Conservation (phyloP, 2,329 filamentous ascomycete species). For the Trichocomaceae sp. region DNA sequence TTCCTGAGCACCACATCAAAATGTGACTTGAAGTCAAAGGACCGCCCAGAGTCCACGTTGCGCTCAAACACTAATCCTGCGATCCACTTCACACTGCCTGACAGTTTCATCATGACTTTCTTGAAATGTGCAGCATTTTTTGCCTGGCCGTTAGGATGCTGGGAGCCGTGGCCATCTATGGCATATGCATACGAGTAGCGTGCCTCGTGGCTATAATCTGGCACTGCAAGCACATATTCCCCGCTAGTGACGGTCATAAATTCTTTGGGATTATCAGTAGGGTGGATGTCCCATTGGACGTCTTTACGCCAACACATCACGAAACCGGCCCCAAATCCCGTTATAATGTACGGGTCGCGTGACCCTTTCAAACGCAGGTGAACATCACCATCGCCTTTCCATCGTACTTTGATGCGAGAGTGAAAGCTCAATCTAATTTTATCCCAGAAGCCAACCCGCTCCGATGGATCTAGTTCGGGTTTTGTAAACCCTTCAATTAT, state of each 20-base stretch:
- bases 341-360: constrained; percentile 87
- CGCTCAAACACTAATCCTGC: constrained; percentile 88
- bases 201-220: constrained; percentile 85
- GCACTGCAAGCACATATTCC: constrained; percentile 89
- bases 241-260: constrained; percentile 96
- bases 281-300: constrained; percentile 78
- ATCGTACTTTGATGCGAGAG: constrained; percentile 78
- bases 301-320: constrained; percentile 98
- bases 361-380: constrained; percentile 86
- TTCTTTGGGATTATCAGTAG: constrained; percentile 77
- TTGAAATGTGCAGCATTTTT: constrained; percentile 82
- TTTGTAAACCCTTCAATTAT: constrained; percentile 97
- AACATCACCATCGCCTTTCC: constrained; percentile 94
- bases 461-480: constrained; percentile 85
- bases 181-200: constrained; percentile 52
- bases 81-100: constrained; percentile 89
- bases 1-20: constrained; percentile 85
- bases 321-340: constrained; percentile 86
- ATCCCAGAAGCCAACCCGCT: constrained; percentile 96
- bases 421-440: constrained; percentile 94
- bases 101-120: constrained; percentile 98
- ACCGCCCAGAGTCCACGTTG: constrained; percentile 66
- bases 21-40: constrained; percentile 84
- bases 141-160: constrained; percentile 54
- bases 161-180: constrained; percentile 49